Evolutionary conservation across 2,329 filamentous ascomycete genomes (phyloP), one percentile per base, ranked within the genome.

Genomic region (Pseudopithomyces chartarum): DNA sequence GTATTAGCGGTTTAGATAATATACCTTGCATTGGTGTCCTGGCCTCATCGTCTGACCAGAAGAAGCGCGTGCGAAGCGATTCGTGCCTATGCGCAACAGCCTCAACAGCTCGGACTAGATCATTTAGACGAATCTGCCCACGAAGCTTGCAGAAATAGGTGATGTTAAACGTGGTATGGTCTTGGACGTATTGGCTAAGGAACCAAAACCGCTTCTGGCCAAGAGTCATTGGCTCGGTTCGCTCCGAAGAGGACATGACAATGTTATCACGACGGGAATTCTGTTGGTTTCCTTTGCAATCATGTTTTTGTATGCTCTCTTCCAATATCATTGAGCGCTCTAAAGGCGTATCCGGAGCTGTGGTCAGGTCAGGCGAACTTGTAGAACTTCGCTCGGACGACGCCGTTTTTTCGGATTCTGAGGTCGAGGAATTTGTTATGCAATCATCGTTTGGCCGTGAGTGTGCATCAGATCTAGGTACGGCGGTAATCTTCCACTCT

Each of bases 181-280:
- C 74, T 7, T 78, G 57, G 2, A 79, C 23, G 3, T 65, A 68
- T 6, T 65, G 55, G 3, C 60, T 57, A 0, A 77, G 56, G 55
- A 79, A 78, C 77, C 77, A 82, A 57, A 81, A 78, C 0, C 78
- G 66, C 0, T 73, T 67, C 59, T 82, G 79, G 7, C 65, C 73
- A n/a, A 70, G 70, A 2, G 79, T 80, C 56, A 81, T 75, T 7
- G 51, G 69, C 44, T 64, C 64, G 22, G 26, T 62, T 32, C 46
- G 32, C 48, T 60, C 56, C 13, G 42, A 54, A 38, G 23, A 12
- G 19, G 49, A 52, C 19, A 52, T 55, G 46, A 56, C 36, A 34
- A 47, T 56, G 20, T 44, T 56, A 19, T 26, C 23, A 29, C 54
- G 26, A 40, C 44, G 34, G 8, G n/a, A 47, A 32, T 59, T 46